Conservation (phyloP, 2,329 filamentous ascomycete species). For the Aspergillus unguis region DNA sequence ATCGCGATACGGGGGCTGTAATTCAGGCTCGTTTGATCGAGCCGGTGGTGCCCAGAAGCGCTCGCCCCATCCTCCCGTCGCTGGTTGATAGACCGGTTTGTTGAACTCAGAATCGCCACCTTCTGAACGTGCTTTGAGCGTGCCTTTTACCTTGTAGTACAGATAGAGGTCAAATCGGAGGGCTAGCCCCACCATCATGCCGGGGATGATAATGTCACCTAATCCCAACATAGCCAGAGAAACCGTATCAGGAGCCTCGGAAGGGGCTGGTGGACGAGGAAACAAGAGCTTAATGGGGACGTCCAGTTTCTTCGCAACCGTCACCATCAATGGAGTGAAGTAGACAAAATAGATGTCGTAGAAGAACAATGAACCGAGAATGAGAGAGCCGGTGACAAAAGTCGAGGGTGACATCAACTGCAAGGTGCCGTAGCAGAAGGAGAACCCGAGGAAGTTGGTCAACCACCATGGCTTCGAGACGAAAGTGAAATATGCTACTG, state of each 20-base stretch:
- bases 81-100: conserved; percentile 47
- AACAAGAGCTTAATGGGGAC: conserved; percentile 92
- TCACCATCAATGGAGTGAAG: conserved; percentile 54
- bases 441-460: conserved; percentile 82
- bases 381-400: conserved; percentile 73
- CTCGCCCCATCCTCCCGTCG: conserved; percentile 77
- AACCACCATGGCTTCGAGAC: conserved; percentile 64
- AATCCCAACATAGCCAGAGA: conserved; percentile 76
- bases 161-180: conserved; percentile 88
- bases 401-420: conserved; percentile 85
- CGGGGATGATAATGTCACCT: conserved; percentile 90
- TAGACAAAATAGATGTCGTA: conserved; percentile 80
- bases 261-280: conserved; percentile 57
- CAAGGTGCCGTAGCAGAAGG: conserved; percentile 78
- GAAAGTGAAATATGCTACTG: conserved; percentile 63
- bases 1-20: conserved; percentile 35
- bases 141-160: conserved; percentile 68
- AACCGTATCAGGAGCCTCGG: conserved; percentile 40
- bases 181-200: conserved; percentile 82
- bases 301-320: conserved; percentile 79
- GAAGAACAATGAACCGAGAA: conserved; percentile 78
- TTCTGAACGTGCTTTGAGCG: conserved; percentile 33
- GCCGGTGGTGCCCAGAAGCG: conserved; percentile 65
- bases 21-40: conserved; percentile 24
- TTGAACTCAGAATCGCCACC: conserved; percentile 16